Evolutionary conservation across 306 rosid genomes (phyloP), one percentile per base, ranked within the genome.

Genomic region (Vigna nakashimae): DNA sequence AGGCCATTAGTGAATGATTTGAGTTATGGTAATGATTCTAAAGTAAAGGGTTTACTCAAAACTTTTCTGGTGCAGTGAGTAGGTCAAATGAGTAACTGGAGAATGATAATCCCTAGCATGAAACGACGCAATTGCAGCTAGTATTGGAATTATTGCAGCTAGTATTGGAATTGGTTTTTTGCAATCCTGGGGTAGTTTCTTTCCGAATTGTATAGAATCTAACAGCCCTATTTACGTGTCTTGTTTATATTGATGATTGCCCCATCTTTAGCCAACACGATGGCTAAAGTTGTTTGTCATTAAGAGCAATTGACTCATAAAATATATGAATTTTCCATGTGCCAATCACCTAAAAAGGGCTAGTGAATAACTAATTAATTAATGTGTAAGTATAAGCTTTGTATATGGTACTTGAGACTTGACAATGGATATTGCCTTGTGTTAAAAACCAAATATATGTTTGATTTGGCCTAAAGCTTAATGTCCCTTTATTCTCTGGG

Each of bases 401-500:
- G 18, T 4, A 46, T 53, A 34, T 59, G 8, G 75, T 56, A 59
- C 64, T 60, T 45, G 52, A 62, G 77, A 80, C 69, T 71, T 67
- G 85, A 74, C 79, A 40, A 53, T 40, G 86, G 51, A 74, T 45
- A 74, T 49, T 68, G 69, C 71, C 22, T 43, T 72, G 20, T 34
- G 63, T 71, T 66, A 52, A 26, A 46, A 75, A 52, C 68, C 79
- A 83, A 88, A 64, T 83, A 64, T 83, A 77, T 46, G 17, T 56
- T 67, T 43, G 52, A 69, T 76, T 46, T 73, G 12, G 36, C 60
- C 16, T 51, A 64, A 86, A 79, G 84, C 74, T 53, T 68, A 46
- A 76, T 69, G 58, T 42, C 34, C 77, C 86, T 88, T 87, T 88
- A 82, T 84, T 91, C 91, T 82, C 65, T 87, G 90, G 96, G 93